Evolutionary conservation across 1,284 basidiomycete genomes (phyloP).

Genomic region (Dichomitus squalens): DNA sequence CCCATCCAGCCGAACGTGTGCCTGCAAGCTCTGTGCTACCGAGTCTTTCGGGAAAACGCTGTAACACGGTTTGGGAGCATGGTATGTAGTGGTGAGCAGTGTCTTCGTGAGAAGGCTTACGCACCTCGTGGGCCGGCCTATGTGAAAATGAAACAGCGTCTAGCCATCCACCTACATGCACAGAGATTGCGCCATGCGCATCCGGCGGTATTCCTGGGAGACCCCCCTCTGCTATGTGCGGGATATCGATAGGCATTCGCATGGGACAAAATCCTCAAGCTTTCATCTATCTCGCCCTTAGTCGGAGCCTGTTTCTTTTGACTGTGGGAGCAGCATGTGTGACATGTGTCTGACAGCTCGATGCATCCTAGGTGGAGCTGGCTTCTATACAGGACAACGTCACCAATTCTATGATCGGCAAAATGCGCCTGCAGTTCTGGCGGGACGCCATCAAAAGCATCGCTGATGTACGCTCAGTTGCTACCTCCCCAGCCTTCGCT

Average conservation of each 20-base stretch:
- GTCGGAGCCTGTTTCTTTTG: background rate
- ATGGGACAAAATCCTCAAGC: background rate
- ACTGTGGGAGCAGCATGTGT: background rate
- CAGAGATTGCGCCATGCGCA: too few relatives aligned
- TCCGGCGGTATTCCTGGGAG: too few relatives aligned
- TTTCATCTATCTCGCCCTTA: background rate
- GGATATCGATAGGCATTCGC: background rate
- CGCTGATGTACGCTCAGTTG: conserved; percentile 54
- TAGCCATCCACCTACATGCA: too few relatives aligned
- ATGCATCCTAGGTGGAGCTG: conserved; percentile 70
- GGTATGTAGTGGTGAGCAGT: background rate
- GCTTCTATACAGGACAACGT: conserved; percentile 82
- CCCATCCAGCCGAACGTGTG: background rate
- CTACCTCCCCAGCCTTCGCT: background rate
- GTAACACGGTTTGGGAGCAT: background rate
- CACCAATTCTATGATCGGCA: conserved; percentile 78
- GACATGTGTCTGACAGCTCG: conserved; percentile 43
- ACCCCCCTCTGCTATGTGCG: too few relatives aligned
- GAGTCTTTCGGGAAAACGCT: background rate
- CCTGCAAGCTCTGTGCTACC: background rate
- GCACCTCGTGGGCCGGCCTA: too few relatives aligned
- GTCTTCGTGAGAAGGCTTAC: background rate
- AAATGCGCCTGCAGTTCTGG: conserved; percentile 94
- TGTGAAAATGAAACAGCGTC: background rate
- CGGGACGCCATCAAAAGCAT: conserved; percentile 81